Conservation (phyloP, 1,284 basidiomycete genomes). For the Hemileia vastatrix region DNA sequence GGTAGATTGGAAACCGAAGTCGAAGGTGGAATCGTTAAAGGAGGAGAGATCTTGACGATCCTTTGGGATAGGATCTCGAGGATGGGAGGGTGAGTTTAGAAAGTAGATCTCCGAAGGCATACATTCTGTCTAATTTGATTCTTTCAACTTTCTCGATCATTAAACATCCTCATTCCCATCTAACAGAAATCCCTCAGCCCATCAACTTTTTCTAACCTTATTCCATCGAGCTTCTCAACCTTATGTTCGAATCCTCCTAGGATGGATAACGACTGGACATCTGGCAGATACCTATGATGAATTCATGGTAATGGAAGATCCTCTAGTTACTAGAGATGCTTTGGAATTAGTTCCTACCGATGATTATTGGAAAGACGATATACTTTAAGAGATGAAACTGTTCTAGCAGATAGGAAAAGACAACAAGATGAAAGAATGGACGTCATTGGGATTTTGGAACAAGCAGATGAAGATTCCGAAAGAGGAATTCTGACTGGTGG, state of each 20-base stretch:
- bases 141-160: not conserved
- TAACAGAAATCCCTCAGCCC: conserved; percentile 32
- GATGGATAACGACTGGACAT: conserved; percentile 42
- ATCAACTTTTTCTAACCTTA: conserved; percentile 33
- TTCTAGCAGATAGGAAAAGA: no score
- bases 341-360: conserved; percentile 42
- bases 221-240: conserved; percentile 41
- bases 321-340: conserved; percentile 38
- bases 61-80: conserved; percentile 40
- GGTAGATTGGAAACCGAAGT: conserved; percentile 32
- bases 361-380: conserved; percentile 44
- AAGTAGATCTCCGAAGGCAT: not conserved
- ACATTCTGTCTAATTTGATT: not conserved
- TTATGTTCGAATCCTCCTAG: conserved; percentile 37
- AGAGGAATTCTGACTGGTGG: conserved; percentile 41
- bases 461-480: not conserved
- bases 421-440: conserved; percentile 19
- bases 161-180: not conserved
- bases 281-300: conserved; percentile 43
- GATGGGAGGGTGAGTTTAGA: conserved; percentile 32
- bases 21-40: conserved; percentile 41
- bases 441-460: not conserved
- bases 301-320: conserved; percentile 43
- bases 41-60: conserved; percentile 40
- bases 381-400: conserved; percentile 40